Base-by-base conservation (phyloP, 495 filamentous ascomycete species). In the Penicillium bialowiezense region DNA sequence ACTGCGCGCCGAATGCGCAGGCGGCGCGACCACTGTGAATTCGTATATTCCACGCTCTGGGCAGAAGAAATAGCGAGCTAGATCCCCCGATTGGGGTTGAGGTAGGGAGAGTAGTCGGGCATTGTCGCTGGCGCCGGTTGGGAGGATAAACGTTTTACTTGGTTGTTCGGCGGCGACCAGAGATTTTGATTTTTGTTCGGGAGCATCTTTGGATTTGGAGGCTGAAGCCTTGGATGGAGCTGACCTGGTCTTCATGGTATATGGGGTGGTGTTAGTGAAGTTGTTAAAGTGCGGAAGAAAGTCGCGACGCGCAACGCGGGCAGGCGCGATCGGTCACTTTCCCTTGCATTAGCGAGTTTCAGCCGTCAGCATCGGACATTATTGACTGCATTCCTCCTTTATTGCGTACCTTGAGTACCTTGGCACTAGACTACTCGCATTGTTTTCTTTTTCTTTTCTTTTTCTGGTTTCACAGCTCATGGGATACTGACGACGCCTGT, bases 11-110 rank as follows among this genome's bases (percentile, higher is more conserved):
- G 44, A 46, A 18, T 61, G 55, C 13, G 65, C 34, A 26, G 89
- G 78, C 5, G 89, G 76, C 9, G 82, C 66, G 56, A 97, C 76
- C 32, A 78, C 78, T 12, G 84, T 96, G 70, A 97, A 91, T 62
- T 98, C 93, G 69, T 87, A 90, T 51, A 96, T 74, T 20, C 92
- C 93, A 12, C 62, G 54, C 9, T 79, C 79, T 3, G 91, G 89
- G 62, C 90, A 93, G 60, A 90, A 83, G 49, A 90, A 80, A 65
- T 91, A 97, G 48, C 88, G 80, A 38, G 74, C 79, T 5, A 85
- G 78, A 12, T 70, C 73, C 17, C 57, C 64, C 34, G 81, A 87
- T 51, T 84, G 84, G 8, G 95, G 92, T 64, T 96, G 80, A n/a
- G 83, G 77, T 10, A 98, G 75, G 21, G 84, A 85, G 55, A 95